phyloP scores from a whole-genome alignment of 1,139 yeast genomes.

The Protomyces macrosporus region DNA sequence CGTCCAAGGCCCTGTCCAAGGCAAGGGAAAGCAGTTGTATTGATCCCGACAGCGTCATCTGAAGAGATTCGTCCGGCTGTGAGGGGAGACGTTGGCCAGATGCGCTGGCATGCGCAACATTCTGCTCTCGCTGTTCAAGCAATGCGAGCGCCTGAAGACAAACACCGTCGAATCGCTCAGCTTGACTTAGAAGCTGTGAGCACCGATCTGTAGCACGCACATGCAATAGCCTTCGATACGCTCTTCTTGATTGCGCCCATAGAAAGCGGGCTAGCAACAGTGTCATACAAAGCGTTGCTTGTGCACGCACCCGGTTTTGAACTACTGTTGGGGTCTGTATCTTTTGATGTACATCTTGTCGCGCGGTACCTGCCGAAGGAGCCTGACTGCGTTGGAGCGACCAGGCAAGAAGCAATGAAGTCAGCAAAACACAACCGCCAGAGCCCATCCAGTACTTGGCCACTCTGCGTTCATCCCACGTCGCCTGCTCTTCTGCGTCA shows the following conservation, averaged over 20 bases:
- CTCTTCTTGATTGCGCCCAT: slow-evolving; percentile 30
- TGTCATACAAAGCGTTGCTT: slow-evolving; percentile 34
- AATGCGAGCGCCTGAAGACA: background rate
- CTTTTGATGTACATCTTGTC: background rate
- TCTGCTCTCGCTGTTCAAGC: background rate
- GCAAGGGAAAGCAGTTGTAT: slow-evolving; percentile 30
- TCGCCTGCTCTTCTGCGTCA: slow-evolving; percentile 6
- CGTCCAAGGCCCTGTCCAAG: slow-evolving; percentile 31
- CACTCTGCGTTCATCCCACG: slow-evolving; percentile 15
- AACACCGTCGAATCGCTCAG: slow-evolving; percentile 38
- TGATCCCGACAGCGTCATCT: slow-evolving; percentile 33
- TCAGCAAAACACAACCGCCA: slow-evolving; percentile 40
- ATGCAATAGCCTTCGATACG: slow-evolving; percentile 36
- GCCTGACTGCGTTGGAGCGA: slow-evolving; percentile 8
- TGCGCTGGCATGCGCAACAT: background rate
- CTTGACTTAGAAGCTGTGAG: slow-evolving; percentile 35
- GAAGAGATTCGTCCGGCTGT: background rate
- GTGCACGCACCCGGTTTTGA: slow-evolving; percentile 20
- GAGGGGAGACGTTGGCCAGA: background rate
- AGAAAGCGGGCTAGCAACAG: slow-evolving; percentile 29
- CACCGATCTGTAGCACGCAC: slow-evolving; percentile 37
- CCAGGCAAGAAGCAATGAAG: slow-evolving; percentile 39
- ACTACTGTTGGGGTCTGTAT: slow-evolving; percentile 13
- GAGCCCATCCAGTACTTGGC: slow-evolving; percentile 38
- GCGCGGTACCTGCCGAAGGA: no score